Evolutionary conservation across 2,329 filamentous ascomycete species (phyloP).

Genomic region (Chaetoscypha palmicola): DNA sequence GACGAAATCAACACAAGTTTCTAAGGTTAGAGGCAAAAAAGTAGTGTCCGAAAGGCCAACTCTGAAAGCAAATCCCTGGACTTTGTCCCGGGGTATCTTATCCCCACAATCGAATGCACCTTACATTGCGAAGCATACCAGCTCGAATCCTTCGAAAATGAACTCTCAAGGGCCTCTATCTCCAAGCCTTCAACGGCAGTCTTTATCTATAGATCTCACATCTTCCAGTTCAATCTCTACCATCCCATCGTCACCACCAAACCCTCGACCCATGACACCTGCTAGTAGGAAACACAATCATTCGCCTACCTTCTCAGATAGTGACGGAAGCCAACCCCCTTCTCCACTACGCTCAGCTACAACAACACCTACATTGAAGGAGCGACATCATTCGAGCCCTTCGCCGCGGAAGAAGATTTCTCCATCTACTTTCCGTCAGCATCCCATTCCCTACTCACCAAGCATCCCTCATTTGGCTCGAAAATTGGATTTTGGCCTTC

Average conservation of each 20-base stretch:
- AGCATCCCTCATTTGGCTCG: neutral
- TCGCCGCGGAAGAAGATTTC: slow-evolving; percentile 3
- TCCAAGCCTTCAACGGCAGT: slow-evolving; percentile 7
- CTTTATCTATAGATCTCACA: slow-evolving; percentile 4
- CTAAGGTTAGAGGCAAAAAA: slow-evolving; percentile 1
- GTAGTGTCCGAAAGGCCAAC: slow-evolving; percentile 7
- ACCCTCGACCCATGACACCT: neutral
- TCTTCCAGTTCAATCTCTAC: slow-evolving; percentile 1
- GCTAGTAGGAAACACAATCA: slow-evolving; percentile 7
- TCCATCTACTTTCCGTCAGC: neutral
- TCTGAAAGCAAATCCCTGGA: slow-evolving; percentile 8
- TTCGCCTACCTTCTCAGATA: slow-evolving; percentile 2
- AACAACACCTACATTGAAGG: neutral
- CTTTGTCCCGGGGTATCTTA: slow-evolving; percentile 1
- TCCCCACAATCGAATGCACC: too few species aligned
- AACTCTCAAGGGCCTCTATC: neutral
- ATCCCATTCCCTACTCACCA: neutral
- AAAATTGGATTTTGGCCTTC: neutral
- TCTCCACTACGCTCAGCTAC: neutral
- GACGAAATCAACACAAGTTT: neutral
- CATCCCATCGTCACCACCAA: neutral
- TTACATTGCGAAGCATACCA: too few species aligned
- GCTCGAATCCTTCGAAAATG: too few species aligned
- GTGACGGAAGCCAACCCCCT: too few species aligned
- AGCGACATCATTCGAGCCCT: neutral